phyloP scores from a whole-genome alignment of 139 green algal species.

The Marvania coccoides region DNA sequence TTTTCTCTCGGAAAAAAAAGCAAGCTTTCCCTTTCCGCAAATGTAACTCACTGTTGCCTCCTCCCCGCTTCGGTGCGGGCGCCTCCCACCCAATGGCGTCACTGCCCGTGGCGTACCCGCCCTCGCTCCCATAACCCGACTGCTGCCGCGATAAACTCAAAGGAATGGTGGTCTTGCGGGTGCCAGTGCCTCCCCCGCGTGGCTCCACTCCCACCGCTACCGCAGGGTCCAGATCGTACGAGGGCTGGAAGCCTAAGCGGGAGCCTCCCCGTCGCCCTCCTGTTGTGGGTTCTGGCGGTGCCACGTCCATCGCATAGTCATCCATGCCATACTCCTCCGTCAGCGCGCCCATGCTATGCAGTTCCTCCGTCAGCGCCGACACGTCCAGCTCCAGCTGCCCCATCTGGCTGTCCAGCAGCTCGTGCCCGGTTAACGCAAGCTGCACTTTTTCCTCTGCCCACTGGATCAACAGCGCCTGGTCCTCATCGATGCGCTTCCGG shows the following conservation, averaged over 20 bases:
- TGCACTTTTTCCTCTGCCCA: conserved; percentile 72
- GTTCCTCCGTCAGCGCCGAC: conserved; percentile 41
- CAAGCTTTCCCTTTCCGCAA: too few species aligned
- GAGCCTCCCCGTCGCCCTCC: background rate
- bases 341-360: conserved; percentile 1
- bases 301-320: background rate
- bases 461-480: conserved; percentile 63
- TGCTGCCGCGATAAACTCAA: conserved; percentile 13
- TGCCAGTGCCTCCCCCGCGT: too few species aligned
- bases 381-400: conserved; percentile 51
- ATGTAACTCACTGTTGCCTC: background rate
- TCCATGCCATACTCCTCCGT: background rate
- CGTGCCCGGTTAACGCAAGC: conserved; percentile 45
- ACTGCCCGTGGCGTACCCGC: background rate
- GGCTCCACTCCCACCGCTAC: too few species aligned
- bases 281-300: background rate
- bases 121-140: background rate
- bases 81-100: background rate
- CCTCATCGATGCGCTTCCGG: conserved; percentile 29
- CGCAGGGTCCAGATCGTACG: background rate
- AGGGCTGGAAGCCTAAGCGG: background rate
- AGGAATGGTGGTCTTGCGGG: conserved; percentile 22
- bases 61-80: background rate
- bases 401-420: conserved; percentile 62
- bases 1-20: too few species aligned